A percentile compares a stretch with the other conserved stretches of the same genome.
phyloP scores from a whole-genome alignment of 768 basidiomycete genomes.

The Russula sp. region DNA sequence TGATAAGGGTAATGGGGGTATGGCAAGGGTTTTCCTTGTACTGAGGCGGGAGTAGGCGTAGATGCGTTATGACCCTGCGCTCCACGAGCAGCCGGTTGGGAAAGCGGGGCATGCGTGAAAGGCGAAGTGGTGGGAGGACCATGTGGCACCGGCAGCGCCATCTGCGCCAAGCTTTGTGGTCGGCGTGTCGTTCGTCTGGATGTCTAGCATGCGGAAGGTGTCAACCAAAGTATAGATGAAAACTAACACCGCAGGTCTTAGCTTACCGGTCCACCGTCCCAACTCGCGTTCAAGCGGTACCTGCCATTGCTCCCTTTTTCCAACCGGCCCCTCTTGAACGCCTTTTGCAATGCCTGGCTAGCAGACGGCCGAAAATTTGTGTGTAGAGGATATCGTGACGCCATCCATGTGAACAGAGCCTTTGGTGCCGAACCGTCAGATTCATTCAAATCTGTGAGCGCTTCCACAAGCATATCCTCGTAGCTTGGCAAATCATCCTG shows the following conservation, averaged over 20 bases:
- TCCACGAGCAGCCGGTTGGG: constrained; percentile 22
- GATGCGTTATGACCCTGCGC: constrained; percentile 32
- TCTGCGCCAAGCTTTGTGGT: constrained; percentile 55
- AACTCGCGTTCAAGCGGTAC: constrained; percentile 70
- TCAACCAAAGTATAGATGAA: not conserved
- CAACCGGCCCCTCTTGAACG: constrained; percentile 75
- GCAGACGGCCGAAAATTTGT: constrained; percentile 89
- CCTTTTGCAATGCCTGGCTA: constrained; percentile 85
- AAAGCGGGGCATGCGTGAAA: constrained; percentile 23
- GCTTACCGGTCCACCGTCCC: constrained; percentile 84
- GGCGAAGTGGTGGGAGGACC: constrained; percentile 13
- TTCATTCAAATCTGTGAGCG: constrained; percentile 61
- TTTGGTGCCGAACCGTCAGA: constrained; percentile 81
- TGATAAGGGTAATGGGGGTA: constrained; percentile 44
- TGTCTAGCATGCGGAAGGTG: constrained; percentile 46
- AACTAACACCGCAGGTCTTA: constrained; percentile 36
- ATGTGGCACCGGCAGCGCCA: constrained; percentile 28
- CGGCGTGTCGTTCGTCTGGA: constrained; percentile 75
- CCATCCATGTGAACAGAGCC: constrained; percentile 82
- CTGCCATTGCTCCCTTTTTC: constrained; percentile 71
- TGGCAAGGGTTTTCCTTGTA: constrained; percentile 38
- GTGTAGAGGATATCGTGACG: constrained; percentile 73
- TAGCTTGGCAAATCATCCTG: constrained; percentile 75
- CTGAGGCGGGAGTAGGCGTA: constrained; percentile 36
- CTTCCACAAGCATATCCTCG: constrained; percentile 89